A percentile compares a stretch with the other conserved stretches of the same genome.
Evolutionary conservation across 345 rosid species (phyloP).

Genomic region (Hypericum androsaemum): DNA sequence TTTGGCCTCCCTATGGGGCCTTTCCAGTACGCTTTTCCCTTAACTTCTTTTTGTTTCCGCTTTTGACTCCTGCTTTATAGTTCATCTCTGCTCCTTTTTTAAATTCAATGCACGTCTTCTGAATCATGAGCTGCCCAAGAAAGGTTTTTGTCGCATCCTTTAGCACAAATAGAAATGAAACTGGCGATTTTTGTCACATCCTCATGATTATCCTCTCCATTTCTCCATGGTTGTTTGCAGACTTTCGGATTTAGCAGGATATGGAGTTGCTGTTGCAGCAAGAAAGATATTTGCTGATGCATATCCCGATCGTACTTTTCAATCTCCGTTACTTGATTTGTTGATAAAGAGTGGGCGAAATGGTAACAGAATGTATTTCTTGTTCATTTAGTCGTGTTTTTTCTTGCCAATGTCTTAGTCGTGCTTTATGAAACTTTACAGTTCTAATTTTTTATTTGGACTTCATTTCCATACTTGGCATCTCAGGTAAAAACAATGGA

Average conservation of each 20-base stretch:
- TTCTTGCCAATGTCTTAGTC: too few species aligned
- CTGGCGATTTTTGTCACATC: slow-evolving; percentile 7
- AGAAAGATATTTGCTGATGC: slow-evolving; percentile 47
- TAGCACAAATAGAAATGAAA: neutral
- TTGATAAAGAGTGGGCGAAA: slow-evolving; percentile 66
- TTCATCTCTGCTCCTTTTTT: neutral
- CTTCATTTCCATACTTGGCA: too few species aligned
- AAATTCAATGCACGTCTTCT: neutral
- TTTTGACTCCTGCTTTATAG: neutral
- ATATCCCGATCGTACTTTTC: slow-evolving; percentile 56
- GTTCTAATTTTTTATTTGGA: too few species aligned
- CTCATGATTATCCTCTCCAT: slow-evolving; percentile 6
- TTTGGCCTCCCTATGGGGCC: slow-evolving; percentile 96
- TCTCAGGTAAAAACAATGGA: slow-evolving; percentile 75
- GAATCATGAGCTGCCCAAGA: slow-evolving; percentile 1
- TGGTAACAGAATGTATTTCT: slow-evolving; percentile 32
- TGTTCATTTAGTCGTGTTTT: too few species aligned
- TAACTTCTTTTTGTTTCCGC: slow-evolving; percentile 10
- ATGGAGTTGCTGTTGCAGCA: slow-evolving; percentile 67
- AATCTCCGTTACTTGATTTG: slow-evolving; percentile 56
- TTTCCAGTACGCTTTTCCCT: slow-evolving; percentile 66
- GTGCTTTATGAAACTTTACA: too few species aligned
- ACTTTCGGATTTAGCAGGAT: slow-evolving; percentile 88
- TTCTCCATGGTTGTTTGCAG: slow-evolving; percentile 23
- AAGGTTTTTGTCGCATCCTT: neutral